Conservation (phyloP, 768 basidiomycete genomes). For the Sistotremastrum niveocremeum region DNA sequence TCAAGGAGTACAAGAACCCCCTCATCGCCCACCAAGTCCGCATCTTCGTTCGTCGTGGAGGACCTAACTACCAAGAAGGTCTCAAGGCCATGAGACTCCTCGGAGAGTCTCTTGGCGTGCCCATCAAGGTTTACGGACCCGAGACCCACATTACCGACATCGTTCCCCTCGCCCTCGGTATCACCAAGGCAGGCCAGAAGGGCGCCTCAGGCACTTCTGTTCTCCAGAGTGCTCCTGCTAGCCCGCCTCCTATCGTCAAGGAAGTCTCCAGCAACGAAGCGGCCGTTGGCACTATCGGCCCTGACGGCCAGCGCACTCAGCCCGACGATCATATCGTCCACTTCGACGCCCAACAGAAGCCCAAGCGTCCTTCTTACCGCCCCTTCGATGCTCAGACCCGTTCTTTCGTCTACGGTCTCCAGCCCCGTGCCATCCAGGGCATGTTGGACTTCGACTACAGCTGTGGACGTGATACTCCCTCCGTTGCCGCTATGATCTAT, state of each 20-base stretch:
- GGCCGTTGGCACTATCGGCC: constrained; percentile 56
- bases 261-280: constrained; percentile 22
- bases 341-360: constrained; percentile 44
- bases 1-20: constrained; percentile 82
- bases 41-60: constrained; percentile 96
- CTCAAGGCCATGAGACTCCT: constrained; percentile 97
- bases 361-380: constrained; percentile 61
- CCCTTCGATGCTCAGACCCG: constrained; percentile 93
- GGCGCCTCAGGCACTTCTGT: constrained; percentile 18
- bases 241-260: constrained; percentile 26
- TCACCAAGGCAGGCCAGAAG: constrained; percentile 36
- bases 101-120: constrained; percentile 90
- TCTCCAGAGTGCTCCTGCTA: constrained; percentile 35
- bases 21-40: constrained; percentile 76
- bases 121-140: constrained; percentile 93
- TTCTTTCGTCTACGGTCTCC: constrained; percentile 95
- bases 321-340: constrained; percentile 81
- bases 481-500: constrained; percentile 99
- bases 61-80: constrained; percentile 98
- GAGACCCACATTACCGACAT: constrained; percentile 98
- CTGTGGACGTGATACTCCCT: constrained; percentile 82
- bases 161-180: constrained; percentile 93
- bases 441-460: constrained; percentile 99
- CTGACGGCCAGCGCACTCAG: constrained; percentile 72
- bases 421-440: constrained; percentile 97